A percentile compares a stretch with the other conserved stretches of the same genome.
Conservation (phyloP, 805 yeast species). For the Wickerhamiella vanderwaltii region DNA sequence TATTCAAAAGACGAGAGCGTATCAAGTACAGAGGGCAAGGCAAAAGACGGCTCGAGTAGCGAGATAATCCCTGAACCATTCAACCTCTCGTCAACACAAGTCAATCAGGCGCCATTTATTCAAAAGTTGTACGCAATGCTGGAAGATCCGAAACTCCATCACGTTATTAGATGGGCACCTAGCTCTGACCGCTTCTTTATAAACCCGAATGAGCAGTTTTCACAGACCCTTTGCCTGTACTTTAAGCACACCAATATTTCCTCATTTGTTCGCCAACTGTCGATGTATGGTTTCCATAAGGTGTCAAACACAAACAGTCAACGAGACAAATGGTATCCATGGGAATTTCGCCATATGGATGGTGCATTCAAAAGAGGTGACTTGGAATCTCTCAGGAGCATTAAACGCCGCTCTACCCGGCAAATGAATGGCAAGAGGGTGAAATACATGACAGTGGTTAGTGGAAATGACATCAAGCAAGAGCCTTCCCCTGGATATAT, state of each 20-base stretch:
- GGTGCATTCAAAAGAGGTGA: conserved; percentile 75
- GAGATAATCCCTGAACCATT: neutral
- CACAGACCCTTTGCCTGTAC: conserved; percentile 55
- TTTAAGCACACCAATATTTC: conserved; percentile 93
- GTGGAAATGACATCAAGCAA: conserved; percentile 5
- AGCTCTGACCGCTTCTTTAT: conserved; percentile 61
- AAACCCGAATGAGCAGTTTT: conserved; percentile 77
- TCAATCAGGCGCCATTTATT: conserved; percentile 54
- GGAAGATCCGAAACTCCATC: conserved; percentile 59
- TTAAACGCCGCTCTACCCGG: conserved; percentile 62
- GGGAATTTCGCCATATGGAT: conserved; percentile 87
- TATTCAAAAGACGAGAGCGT: neutral
- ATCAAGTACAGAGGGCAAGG: neutral
- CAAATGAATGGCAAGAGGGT: conserved; percentile 20
- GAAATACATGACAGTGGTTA: conserved; percentile 5
- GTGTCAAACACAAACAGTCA: conserved; percentile 18
- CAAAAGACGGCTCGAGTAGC: neutral
- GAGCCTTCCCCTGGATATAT: conserved; percentile 2
- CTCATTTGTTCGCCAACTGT: conserved; percentile 83
- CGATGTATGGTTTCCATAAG: conserved; percentile 95
- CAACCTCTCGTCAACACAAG: conserved; percentile 17
- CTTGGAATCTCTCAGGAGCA: conserved; percentile 53
- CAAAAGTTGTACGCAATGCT: conserved; percentile 84
- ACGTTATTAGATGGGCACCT: conserved; percentile 77
- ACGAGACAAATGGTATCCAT: conserved; percentile 26